These are phyloP conservation scores for Poa annua DNA, from an alignment of 176 grass and related monocot genomes.

Conservation along the genomic window DNA sequence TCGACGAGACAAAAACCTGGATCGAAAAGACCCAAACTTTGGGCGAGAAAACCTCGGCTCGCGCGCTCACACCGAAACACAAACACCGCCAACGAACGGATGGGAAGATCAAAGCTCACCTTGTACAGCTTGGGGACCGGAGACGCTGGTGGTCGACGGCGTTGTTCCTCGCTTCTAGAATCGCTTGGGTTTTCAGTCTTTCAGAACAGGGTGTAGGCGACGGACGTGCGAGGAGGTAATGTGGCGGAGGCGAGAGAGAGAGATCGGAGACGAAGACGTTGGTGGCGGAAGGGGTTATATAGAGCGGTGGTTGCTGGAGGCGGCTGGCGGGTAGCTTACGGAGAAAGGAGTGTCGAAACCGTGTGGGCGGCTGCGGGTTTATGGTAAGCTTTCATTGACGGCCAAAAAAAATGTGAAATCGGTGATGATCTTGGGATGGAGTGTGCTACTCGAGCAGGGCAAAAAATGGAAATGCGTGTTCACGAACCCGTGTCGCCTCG, in stretches of 20 bases:
- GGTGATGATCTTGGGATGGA: background rate
- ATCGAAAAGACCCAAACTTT: background rate
- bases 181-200: background rate
- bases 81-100: background rate
- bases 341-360: background rate
- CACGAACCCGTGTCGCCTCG: background rate
- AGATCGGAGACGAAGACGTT: background rate
- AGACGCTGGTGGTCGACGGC: background rate
- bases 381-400: background rate
- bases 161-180: background rate
- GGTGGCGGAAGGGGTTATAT: background rate
- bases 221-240: conserved; percentile 31
- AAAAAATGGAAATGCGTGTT: background rate
- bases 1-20: background rate
- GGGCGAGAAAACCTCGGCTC: background rate
- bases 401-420: background rate
- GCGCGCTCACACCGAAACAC: background rate
- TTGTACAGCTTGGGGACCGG: background rate
- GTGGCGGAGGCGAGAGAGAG: background rate
- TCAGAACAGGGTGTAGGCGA: background rate
- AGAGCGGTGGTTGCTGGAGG: background rate
- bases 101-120: background rate
- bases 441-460: background rate
- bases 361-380: background rate
- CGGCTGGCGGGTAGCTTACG: conserved; percentile 11